A percentile compares a stretch with the other conserved stretches of the same genome.
Evolutionary conservation across 2,329 filamentous ascomycete genomes (phyloP).

Genomic region (Neofusicoccum sp.): DNA sequence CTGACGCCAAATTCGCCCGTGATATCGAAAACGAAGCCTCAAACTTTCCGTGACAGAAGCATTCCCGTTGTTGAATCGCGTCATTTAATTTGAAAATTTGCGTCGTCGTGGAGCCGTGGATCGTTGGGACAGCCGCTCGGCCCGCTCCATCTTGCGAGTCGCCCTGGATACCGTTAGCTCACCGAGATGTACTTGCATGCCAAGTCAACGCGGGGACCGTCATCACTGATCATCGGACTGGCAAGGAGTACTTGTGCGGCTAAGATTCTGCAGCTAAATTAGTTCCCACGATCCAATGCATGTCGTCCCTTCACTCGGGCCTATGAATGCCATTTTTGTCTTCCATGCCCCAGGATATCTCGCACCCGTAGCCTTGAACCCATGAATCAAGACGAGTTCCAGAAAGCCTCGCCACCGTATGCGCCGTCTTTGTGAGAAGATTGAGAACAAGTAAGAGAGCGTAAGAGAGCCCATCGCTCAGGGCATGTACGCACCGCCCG

Average conservation of each 20-base stretch:
- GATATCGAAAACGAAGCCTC: background rate
- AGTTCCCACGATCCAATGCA: constrained; percentile 6
- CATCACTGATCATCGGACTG: background rate
- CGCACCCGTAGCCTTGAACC: constrained; percentile 1
- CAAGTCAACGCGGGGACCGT: background rate
- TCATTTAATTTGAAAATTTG: background rate
- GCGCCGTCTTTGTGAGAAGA: background rate
- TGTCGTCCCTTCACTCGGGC: background rate
- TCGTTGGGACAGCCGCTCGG: background rate
- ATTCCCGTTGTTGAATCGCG: background rate
- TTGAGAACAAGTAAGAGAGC: background rate
- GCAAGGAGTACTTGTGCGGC: background rate
- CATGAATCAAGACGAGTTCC: background rate
- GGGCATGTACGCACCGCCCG: constrained; percentile 69
- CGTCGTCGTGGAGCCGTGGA: background rate
- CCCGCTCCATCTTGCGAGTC: background rate
- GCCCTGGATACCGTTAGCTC: constrained; percentile 1
- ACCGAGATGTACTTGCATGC: background rate
- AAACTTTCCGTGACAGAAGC: background rate
- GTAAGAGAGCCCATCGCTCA: background rate
- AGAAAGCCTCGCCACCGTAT: constrained; percentile 3
- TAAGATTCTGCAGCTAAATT: constrained; percentile 5
- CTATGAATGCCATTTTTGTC: background rate
- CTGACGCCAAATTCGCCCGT: background rate
- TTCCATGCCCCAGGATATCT: constrained; percentile 6